Evolutionary conservation across 331 rosid species (phyloP).

Genomic region (Erythrophleum ivorense): DNA sequence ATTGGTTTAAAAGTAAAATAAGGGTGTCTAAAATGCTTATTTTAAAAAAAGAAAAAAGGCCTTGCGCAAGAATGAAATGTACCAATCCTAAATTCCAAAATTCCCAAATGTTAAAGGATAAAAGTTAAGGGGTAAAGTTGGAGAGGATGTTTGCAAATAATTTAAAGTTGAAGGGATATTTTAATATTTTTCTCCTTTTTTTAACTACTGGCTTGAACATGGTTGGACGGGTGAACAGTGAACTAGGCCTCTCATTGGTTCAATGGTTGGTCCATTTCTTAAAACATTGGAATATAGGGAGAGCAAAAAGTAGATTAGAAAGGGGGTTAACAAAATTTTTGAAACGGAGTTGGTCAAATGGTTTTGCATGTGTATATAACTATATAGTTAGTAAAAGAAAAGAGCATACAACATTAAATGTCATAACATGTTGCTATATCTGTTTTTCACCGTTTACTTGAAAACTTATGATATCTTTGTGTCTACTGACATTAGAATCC

Average conservation of each 20-base stretch:
- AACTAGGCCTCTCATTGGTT: too few species aligned
- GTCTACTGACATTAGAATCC: constrained; percentile 30
- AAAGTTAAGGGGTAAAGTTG: not conserved
- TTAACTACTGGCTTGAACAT: not conserved
- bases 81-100: too few species aligned
- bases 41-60: not conserved
- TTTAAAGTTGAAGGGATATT: not conserved
- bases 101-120: too few species aligned
- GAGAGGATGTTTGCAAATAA: not conserved
- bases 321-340: too few species aligned
- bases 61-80: not conserved
- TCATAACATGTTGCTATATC: not conserved
- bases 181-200: not conserved
- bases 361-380: too few species aligned
- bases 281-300: too few species aligned
- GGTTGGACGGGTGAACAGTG: too few species aligned
- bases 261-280: too few species aligned
- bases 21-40: not conserved
- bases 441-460: not conserved
- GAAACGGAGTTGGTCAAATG: not conserved
- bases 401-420: constrained; percentile 13
- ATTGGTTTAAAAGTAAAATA: too few species aligned
- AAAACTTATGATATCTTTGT: not conserved
- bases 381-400: not conserved
- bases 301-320: too few species aligned